Evolutionary conservation across 257 asterid species (phyloP).

Genomic region (Primulina eburnea): DNA sequence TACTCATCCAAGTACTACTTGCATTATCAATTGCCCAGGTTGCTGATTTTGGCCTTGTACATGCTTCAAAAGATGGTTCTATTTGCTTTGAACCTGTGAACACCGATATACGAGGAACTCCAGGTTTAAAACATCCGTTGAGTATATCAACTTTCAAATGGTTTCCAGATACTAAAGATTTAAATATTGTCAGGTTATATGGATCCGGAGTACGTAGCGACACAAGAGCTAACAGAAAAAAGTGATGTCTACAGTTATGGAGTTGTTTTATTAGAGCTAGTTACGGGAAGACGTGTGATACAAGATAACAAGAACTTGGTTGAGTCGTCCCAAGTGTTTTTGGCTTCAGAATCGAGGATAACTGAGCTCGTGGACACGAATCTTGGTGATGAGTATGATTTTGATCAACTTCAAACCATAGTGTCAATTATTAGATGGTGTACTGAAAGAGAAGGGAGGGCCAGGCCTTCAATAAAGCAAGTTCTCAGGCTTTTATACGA

Average conservation of each 20-base stretch:
- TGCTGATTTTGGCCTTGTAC: constrained; percentile 96
- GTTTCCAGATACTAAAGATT: not conserved
- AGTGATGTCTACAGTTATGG: constrained; percentile 90
- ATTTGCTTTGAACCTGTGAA: constrained; percentile 86
- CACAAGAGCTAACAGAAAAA: constrained; percentile 89
- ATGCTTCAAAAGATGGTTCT: constrained; percentile 94
- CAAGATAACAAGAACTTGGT: constrained; percentile 81
- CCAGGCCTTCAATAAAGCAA: constrained; percentile 89
- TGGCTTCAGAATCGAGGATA: constrained; percentile 51
- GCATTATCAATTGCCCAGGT: constrained; percentile 45
- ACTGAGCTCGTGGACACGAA: constrained; percentile 67
- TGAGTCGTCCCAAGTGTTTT: constrained; percentile 64
- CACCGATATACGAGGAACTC: constrained; percentile 92
- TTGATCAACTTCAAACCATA: constrained; percentile 66
- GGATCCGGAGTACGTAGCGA: constrained; percentile 84
- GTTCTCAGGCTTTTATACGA: constrained; percentile 80
- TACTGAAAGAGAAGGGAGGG: constrained; percentile 70
- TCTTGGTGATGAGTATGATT: constrained; percentile 63
- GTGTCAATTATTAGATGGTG: constrained; percentile 67
- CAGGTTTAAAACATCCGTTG: constrained; percentile 45
- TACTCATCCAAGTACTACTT: not conserved
- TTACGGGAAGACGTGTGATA: constrained; percentile 71
- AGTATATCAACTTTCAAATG: not conserved
- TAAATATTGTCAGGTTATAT: constrained; percentile 56
- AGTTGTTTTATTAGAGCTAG: constrained; percentile 67